Percentiles rank a stretch among this genome's conserved stretches.
These are phyloP conservation scores for Metrosideros polymorpha DNA, from an alignment of 441 rosid species.

Conservation along the genomic window DNA sequence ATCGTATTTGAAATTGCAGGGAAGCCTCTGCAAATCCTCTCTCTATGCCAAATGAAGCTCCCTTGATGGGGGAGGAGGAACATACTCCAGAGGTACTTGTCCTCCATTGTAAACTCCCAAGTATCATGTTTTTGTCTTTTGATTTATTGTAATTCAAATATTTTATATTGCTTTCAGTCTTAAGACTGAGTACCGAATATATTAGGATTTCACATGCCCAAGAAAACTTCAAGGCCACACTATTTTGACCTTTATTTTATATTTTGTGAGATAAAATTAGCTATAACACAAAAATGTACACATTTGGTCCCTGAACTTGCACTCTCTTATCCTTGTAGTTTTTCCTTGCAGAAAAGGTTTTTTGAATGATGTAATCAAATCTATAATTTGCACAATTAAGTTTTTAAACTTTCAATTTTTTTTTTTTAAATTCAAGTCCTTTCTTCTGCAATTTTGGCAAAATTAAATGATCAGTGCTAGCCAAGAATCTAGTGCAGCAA, in stretches of 20 bases:
- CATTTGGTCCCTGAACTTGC: background rate
- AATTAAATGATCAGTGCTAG: background rate
- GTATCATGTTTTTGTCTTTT: background rate
- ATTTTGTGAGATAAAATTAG: too few relatives aligned
- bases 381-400: background rate
- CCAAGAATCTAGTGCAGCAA: background rate
- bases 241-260: background rate
- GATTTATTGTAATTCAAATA: background rate
- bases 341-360: background rate
- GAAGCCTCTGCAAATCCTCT: conserved; percentile 15
- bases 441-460: background rate
- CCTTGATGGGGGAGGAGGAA: conserved; percentile 43
- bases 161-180: background rate
- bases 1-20: conserved; percentile 8
- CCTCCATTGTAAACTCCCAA: background rate
- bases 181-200: background rate
- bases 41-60: conserved; percentile 23
- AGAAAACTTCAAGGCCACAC: background rate
- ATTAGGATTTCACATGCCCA: background rate
- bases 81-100: conserved; percentile 35
- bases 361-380: background rate
- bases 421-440: background rate
- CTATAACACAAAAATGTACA: background rate
- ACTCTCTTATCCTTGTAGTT: background rate
- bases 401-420: background rate